These are phyloP conservation scores for Mimosa bimucronata DNA, from an alignment of 306 rosid genomes.

Conservation along the genomic window DNA sequence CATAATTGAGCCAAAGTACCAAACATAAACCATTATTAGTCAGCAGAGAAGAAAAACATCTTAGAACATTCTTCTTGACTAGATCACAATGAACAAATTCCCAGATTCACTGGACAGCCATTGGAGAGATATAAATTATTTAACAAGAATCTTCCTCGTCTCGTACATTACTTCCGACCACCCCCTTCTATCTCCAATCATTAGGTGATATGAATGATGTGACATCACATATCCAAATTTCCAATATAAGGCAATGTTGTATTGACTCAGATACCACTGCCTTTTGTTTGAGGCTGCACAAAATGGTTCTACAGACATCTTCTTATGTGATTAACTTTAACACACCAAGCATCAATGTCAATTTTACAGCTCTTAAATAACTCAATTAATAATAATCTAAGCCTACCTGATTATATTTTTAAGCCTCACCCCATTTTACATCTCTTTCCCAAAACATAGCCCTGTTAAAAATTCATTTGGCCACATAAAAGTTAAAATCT, in stretches of 20 bases:
- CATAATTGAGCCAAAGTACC: background rate
- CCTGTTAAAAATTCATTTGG: conserved; percentile 10
- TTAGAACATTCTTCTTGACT: conserved; percentile 11
- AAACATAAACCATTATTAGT: conserved; percentile 6
- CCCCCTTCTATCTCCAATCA: background rate
- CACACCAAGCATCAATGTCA: conserved; percentile 12
- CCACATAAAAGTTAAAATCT: conserved; percentile 1
- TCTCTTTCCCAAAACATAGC: background rate
- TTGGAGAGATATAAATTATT: conserved; percentile 15
- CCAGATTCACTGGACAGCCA: conserved; percentile 17
- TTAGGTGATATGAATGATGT: background rate
- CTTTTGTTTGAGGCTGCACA: conserved; percentile 6
- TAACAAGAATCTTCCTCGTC: conserved; percentile 8
- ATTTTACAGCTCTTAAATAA: background rate
- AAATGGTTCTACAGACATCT: conserved; percentile 7
- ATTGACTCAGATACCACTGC: background rate
- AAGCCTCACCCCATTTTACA: background rate
- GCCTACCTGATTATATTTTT: conserved; percentile 1
- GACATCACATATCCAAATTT: conserved; percentile 3
- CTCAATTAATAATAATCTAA: conserved; percentile 7
- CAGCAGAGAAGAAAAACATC: background rate
- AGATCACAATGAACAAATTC: conserved; percentile 13
- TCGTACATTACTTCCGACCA: background rate
- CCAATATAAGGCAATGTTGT: background rate
- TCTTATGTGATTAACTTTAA: background rate